Evolutionary conservation across 306 rosid species (phyloP), one percentile per base, ranked within the genome.

Genomic region (Dryas alaskensis): DNA sequence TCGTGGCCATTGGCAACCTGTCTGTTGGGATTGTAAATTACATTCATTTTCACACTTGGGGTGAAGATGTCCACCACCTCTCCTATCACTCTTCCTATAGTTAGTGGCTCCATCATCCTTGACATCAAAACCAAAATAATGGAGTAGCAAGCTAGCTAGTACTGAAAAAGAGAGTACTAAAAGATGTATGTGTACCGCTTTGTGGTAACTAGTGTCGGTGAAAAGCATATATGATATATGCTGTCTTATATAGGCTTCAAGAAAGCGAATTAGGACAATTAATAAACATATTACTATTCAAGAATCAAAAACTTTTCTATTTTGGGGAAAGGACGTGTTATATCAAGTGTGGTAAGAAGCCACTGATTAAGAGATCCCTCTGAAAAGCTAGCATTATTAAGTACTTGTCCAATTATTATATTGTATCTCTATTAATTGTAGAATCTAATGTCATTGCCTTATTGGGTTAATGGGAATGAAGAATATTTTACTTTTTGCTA

Each of bases 31-130:
- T 63, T 81, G 80, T 93, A 94, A 70, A 78, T 63, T 9, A 91
- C 97, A 83, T 60, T 84, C 95, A 94, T 80, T 55, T 70, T 83
- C 31, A 91, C 92, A 81, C 84, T 88, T 39, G 98, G 90, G 52
- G n/a, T 75, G 85, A 94, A 94, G 74, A 53, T 76, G 71, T 94
- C 98, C 22, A 94, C 87, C 51, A 94, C 98, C 40, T 94, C 98
- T 79, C 97, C 98, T 63, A 89, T 91, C 37, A 94, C 96, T 80
- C 96, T 76, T 60, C 92, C 98, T 47, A 89, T 82, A 67, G 61
- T 42, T 7, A 89, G 82, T 67, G 96, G 79, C 73, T 91, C 95
- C 76, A 84, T 76, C 54, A 45, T 43, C 76, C 92, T 83, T 65
- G 97, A 84, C 85, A 86, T 84, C 10, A 0, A 22, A 16, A 2